A percentile compares a stretch with the other conserved stretches of the same genome.
These are phyloP conservation scores for Trametes maxima DNA, from an alignment of 768 basidiomycete species.

Conservation along the genomic window DNA sequence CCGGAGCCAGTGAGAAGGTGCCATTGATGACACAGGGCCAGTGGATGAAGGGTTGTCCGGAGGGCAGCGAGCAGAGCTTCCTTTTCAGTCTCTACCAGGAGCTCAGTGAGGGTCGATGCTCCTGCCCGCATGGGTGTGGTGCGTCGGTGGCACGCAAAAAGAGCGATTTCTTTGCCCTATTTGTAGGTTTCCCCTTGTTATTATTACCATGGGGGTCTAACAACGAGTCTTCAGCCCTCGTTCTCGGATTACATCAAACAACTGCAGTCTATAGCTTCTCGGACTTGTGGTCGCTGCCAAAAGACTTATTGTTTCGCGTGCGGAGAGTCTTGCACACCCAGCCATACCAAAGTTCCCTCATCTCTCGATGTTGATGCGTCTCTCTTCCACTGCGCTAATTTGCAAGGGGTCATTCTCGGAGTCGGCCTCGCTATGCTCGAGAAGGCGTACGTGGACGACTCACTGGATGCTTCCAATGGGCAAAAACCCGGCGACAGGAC, in stretches of 20 bases:
- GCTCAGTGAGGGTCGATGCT: slow-evolving; percentile 61
- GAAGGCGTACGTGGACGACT: slow-evolving; percentile 62
- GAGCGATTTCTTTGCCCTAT: slow-evolving; percentile 81
- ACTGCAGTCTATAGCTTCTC: slow-evolving; percentile 57
- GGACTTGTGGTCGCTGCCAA: slow-evolving; percentile 49
- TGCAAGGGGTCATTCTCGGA: slow-evolving; percentile 91
- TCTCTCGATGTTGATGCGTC: slow-evolving; percentile 51
- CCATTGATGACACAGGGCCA: slow-evolving; percentile 84
- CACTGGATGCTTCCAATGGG: slow-evolving; percentile 37
- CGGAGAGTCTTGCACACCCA: slow-evolving; percentile 42
- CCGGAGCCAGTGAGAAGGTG: slow-evolving; percentile 47
- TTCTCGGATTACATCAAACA: slow-evolving; percentile 72
- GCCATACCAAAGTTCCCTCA: slow-evolving; percentile 24
- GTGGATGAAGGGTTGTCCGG: slow-evolving; percentile 98
- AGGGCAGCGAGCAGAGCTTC: slow-evolving; percentile 88
- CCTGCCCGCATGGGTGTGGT: slow-evolving; percentile 80
- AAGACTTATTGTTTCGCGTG: slow-evolving; percentile 49
- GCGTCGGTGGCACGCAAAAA: slow-evolving; percentile 59
- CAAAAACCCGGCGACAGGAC: slow-evolving; percentile 26
- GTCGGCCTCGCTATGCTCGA: slow-evolving; percentile 89
- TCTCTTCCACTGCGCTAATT: slow-evolving; percentile 86
- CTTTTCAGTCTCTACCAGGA: slow-evolving; percentile 84
- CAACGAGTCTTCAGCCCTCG: slow-evolving; percentile 52
- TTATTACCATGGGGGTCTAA: not conserved
- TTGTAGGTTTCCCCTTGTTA: slow-evolving; percentile 51